Percentiles rank a stretch among this genome's conserved stretches.
Evolutionary conservation across 768 basidiomycete genomes (phyloP).

Genomic region (Pisolithus orientalis): DNA sequence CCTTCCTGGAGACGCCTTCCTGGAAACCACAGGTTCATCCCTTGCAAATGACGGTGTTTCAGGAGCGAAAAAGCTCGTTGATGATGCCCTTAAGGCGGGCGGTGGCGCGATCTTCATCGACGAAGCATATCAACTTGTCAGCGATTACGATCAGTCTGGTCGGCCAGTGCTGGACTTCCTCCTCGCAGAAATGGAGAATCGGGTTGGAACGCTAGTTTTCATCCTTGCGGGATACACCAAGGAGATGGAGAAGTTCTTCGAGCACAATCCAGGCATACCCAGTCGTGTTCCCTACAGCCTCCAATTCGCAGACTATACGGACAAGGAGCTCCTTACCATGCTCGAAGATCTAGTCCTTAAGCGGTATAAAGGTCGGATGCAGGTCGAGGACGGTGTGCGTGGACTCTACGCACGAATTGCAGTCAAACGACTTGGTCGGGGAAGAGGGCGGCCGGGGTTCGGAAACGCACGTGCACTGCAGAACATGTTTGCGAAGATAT

Average conservation of each 20-base stretch:
- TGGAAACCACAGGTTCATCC: conserved; percentile 59
- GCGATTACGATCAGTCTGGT: conserved; percentile 42
- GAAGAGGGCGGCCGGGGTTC: conserved; percentile 53
- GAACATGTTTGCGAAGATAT: conserved; percentile 41
- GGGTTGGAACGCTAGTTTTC: conserved; percentile 57
- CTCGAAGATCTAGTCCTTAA: conserved; percentile 43
- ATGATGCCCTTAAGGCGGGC: conserved; percentile 41
- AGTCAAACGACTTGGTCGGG: conserved; percentile 54
- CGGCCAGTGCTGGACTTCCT: conserved; percentile 61
- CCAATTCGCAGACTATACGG: conserved; percentile 55
- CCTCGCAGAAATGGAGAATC: conserved; percentile 71
- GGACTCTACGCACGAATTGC: conserved; percentile 54
- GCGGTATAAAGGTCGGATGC: conserved; percentile 44
- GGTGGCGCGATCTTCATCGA: conserved; percentile 67
- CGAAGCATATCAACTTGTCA: conserved; percentile 64
- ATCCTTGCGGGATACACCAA: conserved; percentile 66
- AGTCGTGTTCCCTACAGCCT: conserved; percentile 64
- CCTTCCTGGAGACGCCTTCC: conserved; percentile 46
- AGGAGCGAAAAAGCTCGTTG: conserved; percentile 44
- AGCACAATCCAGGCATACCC: conserved; percentile 63
- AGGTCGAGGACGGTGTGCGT: conserved; percentile 44
- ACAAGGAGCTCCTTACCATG: conserved; percentile 51
- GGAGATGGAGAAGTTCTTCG: conserved; percentile 74
- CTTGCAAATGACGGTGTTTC: conserved; percentile 52
- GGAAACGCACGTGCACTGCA: conserved; percentile 62